These are phyloP conservation scores for Orbilia quercus DNA, from an alignment of 2,329 filamentous ascomycete genomes.

Conservation along the genomic window DNA sequence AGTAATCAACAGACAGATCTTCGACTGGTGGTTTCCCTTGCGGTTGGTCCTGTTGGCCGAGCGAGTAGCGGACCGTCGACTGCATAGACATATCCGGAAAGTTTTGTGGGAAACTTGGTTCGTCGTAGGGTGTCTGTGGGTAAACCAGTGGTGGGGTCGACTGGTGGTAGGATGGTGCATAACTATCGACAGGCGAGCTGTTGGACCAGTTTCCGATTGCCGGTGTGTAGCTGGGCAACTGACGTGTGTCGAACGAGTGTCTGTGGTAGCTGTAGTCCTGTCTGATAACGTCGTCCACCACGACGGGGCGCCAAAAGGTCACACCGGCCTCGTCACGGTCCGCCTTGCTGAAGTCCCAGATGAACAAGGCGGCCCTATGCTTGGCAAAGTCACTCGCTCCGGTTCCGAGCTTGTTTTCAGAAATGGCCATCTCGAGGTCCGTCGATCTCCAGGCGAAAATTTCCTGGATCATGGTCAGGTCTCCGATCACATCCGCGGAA, in stretches of 20 bases:
- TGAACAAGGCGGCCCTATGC: slow-evolving; percentile 58
- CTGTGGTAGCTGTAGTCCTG: slow-evolving; percentile 46
- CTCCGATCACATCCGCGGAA: slow-evolving; percentile 57
- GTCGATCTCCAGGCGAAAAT: slow-evolving; percentile 57
- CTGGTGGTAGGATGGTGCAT: slow-evolving; percentile 54
- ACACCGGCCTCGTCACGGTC: slow-evolving; percentile 52
- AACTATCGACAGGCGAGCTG: slow-evolving; percentile 53
- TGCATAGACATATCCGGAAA: slow-evolving; percentile 55
- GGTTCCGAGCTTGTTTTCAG: slow-evolving; percentile 36
- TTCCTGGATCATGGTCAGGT: slow-evolving; percentile 60
- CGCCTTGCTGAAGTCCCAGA: slow-evolving; percentile 60
- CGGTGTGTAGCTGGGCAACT: slow-evolving; percentile 52
- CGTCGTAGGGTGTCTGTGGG: slow-evolving; percentile 53
- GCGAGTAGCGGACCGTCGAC: slow-evolving; percentile 45
- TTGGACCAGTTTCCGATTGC: slow-evolving; percentile 55
- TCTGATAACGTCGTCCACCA: slow-evolving; percentile 48
- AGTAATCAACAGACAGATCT: slow-evolving; percentile 52
- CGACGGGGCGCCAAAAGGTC: slow-evolving; percentile 51
- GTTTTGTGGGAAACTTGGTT: slow-evolving; percentile 48
- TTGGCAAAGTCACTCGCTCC: slow-evolving; percentile 47
- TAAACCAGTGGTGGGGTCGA: slow-evolving; percentile 50
- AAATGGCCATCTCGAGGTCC: slow-evolving; percentile 53
- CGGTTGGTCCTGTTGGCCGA: slow-evolving; percentile 44
- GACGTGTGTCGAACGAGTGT: slow-evolving; percentile 51
- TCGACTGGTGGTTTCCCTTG: slow-evolving; percentile 45